Evolutionary conservation across 345 rosid species (phyloP), one percentile per base, ranked within the genome.

Genomic region (Linum trigynum): DNA sequence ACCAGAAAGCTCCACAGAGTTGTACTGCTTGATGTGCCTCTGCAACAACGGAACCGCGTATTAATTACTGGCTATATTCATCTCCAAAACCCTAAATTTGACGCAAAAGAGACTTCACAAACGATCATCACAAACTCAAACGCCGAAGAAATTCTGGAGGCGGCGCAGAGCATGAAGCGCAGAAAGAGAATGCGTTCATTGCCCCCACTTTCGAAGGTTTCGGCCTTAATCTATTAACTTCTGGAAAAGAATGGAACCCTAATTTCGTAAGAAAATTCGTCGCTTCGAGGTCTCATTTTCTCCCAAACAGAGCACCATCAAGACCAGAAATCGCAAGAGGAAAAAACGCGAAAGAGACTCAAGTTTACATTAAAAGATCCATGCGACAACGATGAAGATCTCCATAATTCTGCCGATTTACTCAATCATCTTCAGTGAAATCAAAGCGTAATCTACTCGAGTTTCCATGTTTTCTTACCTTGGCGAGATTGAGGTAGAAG

Each of bases 401-500:
- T 38, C 41, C n/a, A 59, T 35, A 3, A 10, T 14, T 40, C 14
- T 14, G 38, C 9, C 7, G 17, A 51, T 2, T 11, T 36, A 39
- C 55, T 16, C 39, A 63, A 67, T 39, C 40, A 53, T 35, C 59
- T 40, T 43, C 39, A 55, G 39, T 42, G 43, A 35, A 37, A 40
- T 8, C 41, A 14, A 36, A 5, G 14, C 7, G 11, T 63, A 68
- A 55, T 39, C 38, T 7, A 65, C 10, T 3, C n/a, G 7, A 59
- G 66, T 69, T 38, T 38, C 14, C 10, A 55, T 39, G 40, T n/a
- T 36, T 8, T 23, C 32, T 35, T 69, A 75, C 81, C 70, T 74
- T 78, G 50, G 81, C 78, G 61, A 75, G 76, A 71, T 66, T 71
- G 59, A 74, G 81, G 55, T 78, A 78, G 69, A 74, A 78, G 65